Evolutionary conservation across 805 yeast genomes (phyloP).

Genomic region (Zygoascus biomembranicola): DNA sequence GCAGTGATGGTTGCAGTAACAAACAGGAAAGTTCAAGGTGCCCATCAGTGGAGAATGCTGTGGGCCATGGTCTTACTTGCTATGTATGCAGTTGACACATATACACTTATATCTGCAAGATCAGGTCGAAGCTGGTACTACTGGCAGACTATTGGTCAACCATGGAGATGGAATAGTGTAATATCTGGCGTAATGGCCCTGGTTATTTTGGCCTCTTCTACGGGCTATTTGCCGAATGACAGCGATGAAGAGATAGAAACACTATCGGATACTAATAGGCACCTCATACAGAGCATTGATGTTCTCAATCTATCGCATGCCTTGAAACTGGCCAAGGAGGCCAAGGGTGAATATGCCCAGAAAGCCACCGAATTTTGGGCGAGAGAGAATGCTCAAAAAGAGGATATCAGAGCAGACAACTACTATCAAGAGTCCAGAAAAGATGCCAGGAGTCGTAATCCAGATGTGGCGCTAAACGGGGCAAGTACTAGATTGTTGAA

Average conservation of each 20-base stretch:
- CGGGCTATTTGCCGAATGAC: background rate
- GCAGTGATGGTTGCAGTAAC: conserved; percentile 13
- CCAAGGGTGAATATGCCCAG: background rate
- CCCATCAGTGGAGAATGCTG: conserved; percentile 8
- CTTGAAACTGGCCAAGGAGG: background rate
- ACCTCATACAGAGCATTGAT: background rate
- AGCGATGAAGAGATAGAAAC: background rate
- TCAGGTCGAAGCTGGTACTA: background rate
- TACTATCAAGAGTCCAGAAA: background rate
- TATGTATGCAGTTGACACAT: conserved; percentile 3
- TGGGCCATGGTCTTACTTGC: conserved; percentile 3
- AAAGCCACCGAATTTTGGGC: background rate
- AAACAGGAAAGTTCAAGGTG: background rate
- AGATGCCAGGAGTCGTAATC: background rate
- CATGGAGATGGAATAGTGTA: conserved; percentile 4
- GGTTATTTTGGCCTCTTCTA: background rate
- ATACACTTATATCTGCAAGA: background rate
- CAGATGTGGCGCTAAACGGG: background rate
- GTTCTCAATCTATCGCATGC: background rate
- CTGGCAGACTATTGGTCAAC: conserved; percentile 6
- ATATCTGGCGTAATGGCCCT: conserved; percentile 3
- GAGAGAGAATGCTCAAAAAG: background rate
- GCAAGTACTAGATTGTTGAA: background rate
- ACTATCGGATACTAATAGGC: background rate
- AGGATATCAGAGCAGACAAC: background rate